Evolutionary conservation across 225 moss, liverwort and hornwort species (phyloP).

Genomic region (Polytrichum commune): DNA sequence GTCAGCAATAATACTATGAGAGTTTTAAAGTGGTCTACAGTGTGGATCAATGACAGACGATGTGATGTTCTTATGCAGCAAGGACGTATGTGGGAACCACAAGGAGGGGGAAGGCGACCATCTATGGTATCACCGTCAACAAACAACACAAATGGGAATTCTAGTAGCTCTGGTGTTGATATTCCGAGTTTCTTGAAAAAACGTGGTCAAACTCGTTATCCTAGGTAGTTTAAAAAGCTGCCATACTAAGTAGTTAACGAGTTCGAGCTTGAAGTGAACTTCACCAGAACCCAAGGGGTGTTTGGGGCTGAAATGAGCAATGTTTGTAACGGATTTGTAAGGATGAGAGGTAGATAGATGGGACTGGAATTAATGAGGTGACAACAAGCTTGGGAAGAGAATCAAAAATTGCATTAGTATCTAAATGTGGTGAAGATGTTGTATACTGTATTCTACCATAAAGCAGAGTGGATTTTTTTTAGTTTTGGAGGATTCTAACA

Average conservation of each 20-base stretch:
- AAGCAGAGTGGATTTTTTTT: background rate
- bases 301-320: background rate
- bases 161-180: slow-evolving; percentile 64
- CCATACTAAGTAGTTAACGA: slow-evolving; percentile 16
- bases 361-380: background rate
- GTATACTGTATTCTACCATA: slow-evolving; percentile 12
- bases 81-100: slow-evolving; percentile 42
- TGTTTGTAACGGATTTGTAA: slow-evolving; percentile 1
- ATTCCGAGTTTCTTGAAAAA: slow-evolving; percentile 92
- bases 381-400: slow-evolving; percentile 1
- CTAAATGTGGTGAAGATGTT: background rate
- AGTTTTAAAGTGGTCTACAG: too few relatives aligned
- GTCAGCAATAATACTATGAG: background rate
- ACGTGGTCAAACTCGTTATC: slow-evolving; percentile 83
- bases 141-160: slow-evolving; percentile 41
- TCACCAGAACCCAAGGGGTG: background rate
- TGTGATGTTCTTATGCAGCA: slow-evolving; percentile 31
- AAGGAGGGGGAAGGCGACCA: slow-evolving; percentile 46
- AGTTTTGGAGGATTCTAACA: too few relatives aligned
- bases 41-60: too few relatives aligned
- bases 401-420: background rate
- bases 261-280: background rate
- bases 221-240: slow-evolving; percentile 23
- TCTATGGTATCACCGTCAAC: slow-evolving; percentile 43
- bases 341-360: slow-evolving; percentile 7